Percentiles rank a stretch among this genome's conserved stretches.
Conservation (phyloP, 495 filamentous ascomycete genomes). For the Penicillium angulare region DNA sequence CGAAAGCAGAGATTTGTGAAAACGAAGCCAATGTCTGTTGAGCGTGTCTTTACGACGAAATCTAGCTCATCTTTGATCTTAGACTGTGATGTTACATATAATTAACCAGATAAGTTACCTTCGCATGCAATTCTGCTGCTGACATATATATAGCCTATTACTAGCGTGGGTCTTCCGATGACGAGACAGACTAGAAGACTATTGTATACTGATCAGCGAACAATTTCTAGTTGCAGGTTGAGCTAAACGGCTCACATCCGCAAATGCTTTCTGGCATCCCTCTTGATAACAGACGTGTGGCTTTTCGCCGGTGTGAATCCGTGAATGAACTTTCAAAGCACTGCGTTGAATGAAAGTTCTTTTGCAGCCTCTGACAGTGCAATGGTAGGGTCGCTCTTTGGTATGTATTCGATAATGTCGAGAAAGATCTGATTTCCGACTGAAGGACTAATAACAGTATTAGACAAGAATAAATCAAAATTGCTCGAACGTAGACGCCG, state of each 20-base stretch:
- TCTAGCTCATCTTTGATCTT: slow-evolving; percentile 40
- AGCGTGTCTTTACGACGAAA: slow-evolving; percentile 88
- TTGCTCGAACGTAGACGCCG: too few relatives aligned
- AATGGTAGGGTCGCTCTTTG: slow-evolving; percentile 81
- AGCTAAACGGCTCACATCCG: slow-evolving; percentile 70
- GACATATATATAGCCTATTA: slow-evolving; percentile 80
- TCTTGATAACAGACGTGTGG: slow-evolving; percentile 78
- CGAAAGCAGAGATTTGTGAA: too few relatives aligned
- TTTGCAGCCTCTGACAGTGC: slow-evolving; percentile 65
- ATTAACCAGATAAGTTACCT: slow-evolving; percentile 51
- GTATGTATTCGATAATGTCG: slow-evolving; percentile 89
- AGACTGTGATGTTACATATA: not conserved
- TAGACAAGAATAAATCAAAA: too few relatives aligned
- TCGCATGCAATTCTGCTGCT: slow-evolving; percentile 71
- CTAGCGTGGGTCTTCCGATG: slow-evolving; percentile 87
- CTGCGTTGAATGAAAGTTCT: slow-evolving; percentile 92
- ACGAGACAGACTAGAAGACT: slow-evolving; percentile 86
- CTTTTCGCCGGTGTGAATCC: slow-evolving; percentile 88
- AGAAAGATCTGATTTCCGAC: slow-evolving; percentile 88
- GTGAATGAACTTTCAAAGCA: slow-evolving; percentile 80
- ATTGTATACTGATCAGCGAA: not conserved
- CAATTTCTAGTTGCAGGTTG: too few relatives aligned
- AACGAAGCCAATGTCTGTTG: slow-evolving; percentile 75
- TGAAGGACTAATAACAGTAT: slow-evolving; percentile 78
- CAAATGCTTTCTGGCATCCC: slow-evolving; percentile 80